Percentiles rank a stretch among this genome's conserved stretches.
These are phyloP conservation scores for Lichtheimia ramosa DNA, from an alignment of 371 early-diverging fungal species.

Conservation along the genomic window DNA sequence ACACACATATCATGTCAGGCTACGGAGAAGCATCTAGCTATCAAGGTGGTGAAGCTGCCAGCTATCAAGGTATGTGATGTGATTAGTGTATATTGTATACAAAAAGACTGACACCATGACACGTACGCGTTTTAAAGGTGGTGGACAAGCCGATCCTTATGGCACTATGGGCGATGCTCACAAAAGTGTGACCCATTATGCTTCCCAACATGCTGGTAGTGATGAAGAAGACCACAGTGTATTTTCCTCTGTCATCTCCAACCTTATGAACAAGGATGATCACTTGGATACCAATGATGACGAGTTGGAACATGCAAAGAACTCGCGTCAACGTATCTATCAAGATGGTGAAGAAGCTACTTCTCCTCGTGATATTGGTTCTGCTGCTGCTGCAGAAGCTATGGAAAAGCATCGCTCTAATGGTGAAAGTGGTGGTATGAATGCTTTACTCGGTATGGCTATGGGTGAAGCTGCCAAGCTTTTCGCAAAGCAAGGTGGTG, in stretches of 20 bases:
- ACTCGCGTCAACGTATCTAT: conserved; percentile 29
- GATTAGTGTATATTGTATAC: background rate
- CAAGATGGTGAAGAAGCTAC: conserved; percentile 4
- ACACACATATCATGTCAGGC: conserved; percentile 3
- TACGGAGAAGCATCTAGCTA: conserved; percentile 12
- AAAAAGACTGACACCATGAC: too few species aligned
- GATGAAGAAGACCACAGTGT: conserved; percentile 22
- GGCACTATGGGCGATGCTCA: background rate
- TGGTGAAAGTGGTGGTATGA: conserved; percentile 37
- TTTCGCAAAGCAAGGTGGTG: conserved; percentile 29
- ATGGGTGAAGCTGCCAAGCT: conserved; percentile 53
- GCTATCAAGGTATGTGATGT: conserved; percentile 23
- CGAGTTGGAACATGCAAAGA: conserved; percentile 28
- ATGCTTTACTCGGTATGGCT: conserved; percentile 49
- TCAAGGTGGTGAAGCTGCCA: conserved; percentile 33
- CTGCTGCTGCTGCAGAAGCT: conserved; percentile 55
- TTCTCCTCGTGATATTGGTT: conserved; percentile 46
- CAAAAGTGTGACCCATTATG: conserved; percentile 13
- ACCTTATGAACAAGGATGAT: conserved; percentile 20
- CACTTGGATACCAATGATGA: conserved; percentile 22
- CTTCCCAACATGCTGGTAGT: conserved; percentile 9
- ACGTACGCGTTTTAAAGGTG: conserved; percentile 1
- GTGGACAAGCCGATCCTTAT: conserved; percentile 3
- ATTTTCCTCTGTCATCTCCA: conserved; percentile 22
- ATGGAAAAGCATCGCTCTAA: conserved; percentile 28